Percentiles rank a stretch among this genome's conserved stretches.
These are phyloP conservation scores for Pseudotsuga menziesii DNA, from an alignment of 75 land plant genomes.

Conservation along the genomic window DNA sequence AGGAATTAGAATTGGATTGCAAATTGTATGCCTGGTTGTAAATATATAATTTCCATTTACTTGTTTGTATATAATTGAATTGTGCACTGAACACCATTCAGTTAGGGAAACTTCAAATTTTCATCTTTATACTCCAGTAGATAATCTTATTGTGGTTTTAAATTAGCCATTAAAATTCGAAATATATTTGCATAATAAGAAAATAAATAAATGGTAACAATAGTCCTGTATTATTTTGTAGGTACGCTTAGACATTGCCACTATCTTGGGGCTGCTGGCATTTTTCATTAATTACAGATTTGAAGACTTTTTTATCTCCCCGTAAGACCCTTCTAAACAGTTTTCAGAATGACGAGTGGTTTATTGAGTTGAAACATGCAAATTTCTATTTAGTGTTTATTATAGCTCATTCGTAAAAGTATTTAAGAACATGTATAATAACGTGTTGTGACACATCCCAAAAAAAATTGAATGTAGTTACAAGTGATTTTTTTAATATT, in stretches of 20 bases:
- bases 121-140: background rate
- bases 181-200: background rate
- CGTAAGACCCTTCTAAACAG: constrained; percentile 37
- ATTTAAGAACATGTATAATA: too few species aligned
- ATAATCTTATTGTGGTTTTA: background rate
- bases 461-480: too few species aligned
- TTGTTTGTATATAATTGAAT: too few species aligned
- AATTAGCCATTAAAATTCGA: background rate
- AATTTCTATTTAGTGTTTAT: background rate
- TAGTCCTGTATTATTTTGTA: constrained; percentile 19
- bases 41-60: too few species aligned
- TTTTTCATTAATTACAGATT: constrained; percentile 86
- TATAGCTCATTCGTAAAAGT: background rate
- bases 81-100: too few species aligned
- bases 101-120: background rate
- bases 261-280: constrained; percentile 82
- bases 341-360: background rate
- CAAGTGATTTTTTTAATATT: too few species aligned
- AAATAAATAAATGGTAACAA: background rate
- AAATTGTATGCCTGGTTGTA: background rate
- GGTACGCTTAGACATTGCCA: constrained; percentile 88
- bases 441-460: too few species aligned
- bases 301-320: constrained; percentile 67
- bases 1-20: background rate
- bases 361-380: background rate